Evolutionary conservation across 768 basidiomycete genomes (phyloP).

Genomic region (Boletus speciosus): DNA sequence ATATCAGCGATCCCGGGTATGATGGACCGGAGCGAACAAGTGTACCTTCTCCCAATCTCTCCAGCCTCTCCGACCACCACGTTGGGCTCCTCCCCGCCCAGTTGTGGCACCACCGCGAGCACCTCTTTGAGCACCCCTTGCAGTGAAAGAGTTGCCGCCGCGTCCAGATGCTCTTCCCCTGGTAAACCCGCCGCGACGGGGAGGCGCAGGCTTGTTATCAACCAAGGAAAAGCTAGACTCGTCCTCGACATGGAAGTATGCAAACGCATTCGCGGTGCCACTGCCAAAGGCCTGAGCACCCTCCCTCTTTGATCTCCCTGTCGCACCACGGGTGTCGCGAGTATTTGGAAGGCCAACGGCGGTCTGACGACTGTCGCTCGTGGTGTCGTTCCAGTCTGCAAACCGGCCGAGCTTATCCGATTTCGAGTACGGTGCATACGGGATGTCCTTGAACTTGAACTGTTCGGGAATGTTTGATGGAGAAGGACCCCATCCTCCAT

Average conservation of each 20-base stretch:
- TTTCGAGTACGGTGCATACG: slow-evolving; percentile 98
- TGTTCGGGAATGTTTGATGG: slow-evolving; percentile 80
- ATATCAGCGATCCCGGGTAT: background rate
- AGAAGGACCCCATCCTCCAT: slow-evolving; percentile 91
- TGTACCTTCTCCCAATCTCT: slow-evolving; percentile 92
- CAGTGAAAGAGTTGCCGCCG: slow-evolving; percentile 33
- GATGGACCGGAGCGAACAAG: background rate
- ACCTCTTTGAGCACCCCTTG: slow-evolving; percentile 45
- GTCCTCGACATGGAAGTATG: slow-evolving; percentile 97
- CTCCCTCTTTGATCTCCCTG: slow-evolving; percentile 64
- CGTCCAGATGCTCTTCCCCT: slow-evolving; percentile 45
- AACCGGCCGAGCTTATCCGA: slow-evolving; percentile 96
- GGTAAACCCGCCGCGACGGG: slow-evolving; percentile 66
- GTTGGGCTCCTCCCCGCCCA: slow-evolving; percentile 42
- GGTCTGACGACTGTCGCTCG: slow-evolving; percentile 58
- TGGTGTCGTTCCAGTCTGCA: slow-evolving; percentile 93
- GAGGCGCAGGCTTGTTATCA: slow-evolving; percentile 74
- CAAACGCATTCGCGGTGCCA: slow-evolving; percentile 86
- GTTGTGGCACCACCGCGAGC: slow-evolving; percentile 42
- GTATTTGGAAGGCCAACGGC: slow-evolving; percentile 46
- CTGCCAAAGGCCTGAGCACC: slow-evolving; percentile 87
- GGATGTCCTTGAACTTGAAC: slow-evolving; percentile 98
- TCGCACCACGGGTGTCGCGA: slow-evolving; percentile 47
- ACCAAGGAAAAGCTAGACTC: slow-evolving; percentile 96
- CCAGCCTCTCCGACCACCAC: slow-evolving; percentile 64